These are phyloP conservation scores for Nakaseomyces nivariensis DNA, from an alignment of 1,139 yeast genomes.

Conservation along the genomic window DNA sequence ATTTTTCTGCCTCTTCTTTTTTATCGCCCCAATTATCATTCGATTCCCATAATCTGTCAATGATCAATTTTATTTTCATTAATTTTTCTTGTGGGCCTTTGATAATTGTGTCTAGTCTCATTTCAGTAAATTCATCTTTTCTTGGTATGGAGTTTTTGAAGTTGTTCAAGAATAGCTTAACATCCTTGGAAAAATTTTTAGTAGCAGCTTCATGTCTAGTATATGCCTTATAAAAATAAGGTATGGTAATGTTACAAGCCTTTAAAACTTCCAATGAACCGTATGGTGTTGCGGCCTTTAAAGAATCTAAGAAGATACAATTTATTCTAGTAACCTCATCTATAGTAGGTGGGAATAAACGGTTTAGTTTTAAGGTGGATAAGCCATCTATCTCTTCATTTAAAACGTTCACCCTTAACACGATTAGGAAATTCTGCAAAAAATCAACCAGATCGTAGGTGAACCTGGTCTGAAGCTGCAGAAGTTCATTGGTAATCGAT, in stretches of 20 bases:
- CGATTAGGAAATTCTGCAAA: conserved; percentile 68
- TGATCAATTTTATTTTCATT: conserved; percentile 55
- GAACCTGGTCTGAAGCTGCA: conserved; percentile 61
- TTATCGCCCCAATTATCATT: conserved; percentile 34
- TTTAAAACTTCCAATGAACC: conserved; percentile 68
- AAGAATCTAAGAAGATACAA: conserved; percentile 69
- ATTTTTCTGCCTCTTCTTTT: conserved; percentile 32
- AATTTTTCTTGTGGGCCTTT: conserved; percentile 60
- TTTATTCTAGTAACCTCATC: conserved; percentile 88
- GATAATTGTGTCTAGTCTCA: conserved; percentile 58
- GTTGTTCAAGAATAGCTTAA: conserved; percentile 28
- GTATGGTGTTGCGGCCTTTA: conserved; percentile 52
- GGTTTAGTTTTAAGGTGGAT: conserved; percentile 56
- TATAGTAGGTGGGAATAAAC: conserved; percentile 85
- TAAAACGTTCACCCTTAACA: conserved; percentile 61
- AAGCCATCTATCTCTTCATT: conserved; percentile 42
- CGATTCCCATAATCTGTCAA: conserved; percentile 44
- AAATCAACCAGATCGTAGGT: conserved; percentile 64
- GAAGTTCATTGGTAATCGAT: conserved; percentile 55
- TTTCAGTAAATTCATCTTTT: conserved; percentile 37
- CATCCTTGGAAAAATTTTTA: conserved; percentile 40
- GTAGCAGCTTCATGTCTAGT: conserved; percentile 91
- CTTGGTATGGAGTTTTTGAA: conserved; percentile 22
- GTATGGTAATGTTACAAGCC: conserved; percentile 72
- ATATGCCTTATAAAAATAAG: conserved; percentile 85